Percentiles rank a stretch among this genome's conserved stretches.
These are phyloP conservation scores for Ocimum tenuiflorum DNA, from an alignment of 257 asterid species.

Conservation along the genomic window DNA sequence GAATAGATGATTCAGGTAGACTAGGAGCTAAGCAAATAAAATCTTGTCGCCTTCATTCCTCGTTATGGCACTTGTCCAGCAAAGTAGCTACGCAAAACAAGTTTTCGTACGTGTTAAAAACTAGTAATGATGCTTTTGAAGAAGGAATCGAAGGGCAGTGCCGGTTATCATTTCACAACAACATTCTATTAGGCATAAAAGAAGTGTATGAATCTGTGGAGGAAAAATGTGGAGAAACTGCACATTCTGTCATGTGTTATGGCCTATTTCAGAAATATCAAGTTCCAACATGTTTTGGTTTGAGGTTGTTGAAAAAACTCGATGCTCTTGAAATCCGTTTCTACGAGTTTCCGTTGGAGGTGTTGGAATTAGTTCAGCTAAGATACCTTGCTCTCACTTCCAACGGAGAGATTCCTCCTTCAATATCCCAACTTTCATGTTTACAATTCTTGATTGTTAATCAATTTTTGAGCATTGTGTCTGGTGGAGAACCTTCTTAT, in stretches of 20 bases:
- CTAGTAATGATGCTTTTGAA: neutral
- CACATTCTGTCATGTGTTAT: slow-evolving; percentile 7
- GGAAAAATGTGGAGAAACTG: neutral
- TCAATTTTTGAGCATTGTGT: neutral
- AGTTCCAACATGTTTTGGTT: neutral
- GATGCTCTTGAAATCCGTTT: slow-evolving; percentile 18
- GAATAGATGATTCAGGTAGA: neutral
- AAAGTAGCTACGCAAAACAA: neutral
- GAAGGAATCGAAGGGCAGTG: neutral
- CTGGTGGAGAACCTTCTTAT: neutral
- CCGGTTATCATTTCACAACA: slow-evolving; percentile 10
- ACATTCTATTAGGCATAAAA: slow-evolving; percentile 1
- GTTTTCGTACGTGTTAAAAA: neutral
- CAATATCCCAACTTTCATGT: slow-evolving; percentile 10
- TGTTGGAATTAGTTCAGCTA: neutral
- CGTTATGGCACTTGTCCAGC: slow-evolving; percentile 3
- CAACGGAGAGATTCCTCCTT: neutral
- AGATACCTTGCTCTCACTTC: slow-evolving; percentile 12
- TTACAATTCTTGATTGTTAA: slow-evolving; percentile 10
- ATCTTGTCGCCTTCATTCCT: slow-evolving; percentile 9
- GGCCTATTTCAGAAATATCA: neutral
- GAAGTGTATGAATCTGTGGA: neutral
- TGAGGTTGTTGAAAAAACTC: neutral
- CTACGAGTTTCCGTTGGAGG: slow-evolving; percentile 13
- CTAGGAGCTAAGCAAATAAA: neutral